Percentiles rank a stretch among this genome's conserved stretches.
Evolutionary conservation across 192 early-diverging fungal species (phyloP).

Genomic region (Backusella parvicylindrica): DNA sequence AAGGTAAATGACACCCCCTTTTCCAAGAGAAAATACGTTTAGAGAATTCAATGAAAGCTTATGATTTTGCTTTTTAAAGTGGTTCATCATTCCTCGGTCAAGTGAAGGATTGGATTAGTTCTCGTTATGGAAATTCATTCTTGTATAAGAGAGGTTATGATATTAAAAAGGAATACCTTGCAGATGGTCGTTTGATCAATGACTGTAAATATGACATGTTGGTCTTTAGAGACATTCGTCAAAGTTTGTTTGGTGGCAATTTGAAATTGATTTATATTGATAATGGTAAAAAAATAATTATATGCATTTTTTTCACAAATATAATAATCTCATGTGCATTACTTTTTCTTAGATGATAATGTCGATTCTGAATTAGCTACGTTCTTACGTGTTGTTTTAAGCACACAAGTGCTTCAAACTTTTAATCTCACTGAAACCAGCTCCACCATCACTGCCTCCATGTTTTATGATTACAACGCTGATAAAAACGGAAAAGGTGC

Average conservation of each 20-base stretch:
- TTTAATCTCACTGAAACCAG: slow-evolving; percentile 38
- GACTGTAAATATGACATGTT: slow-evolving; percentile 42
- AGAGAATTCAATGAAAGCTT: neutral
- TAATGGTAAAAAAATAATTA: slow-evolving; percentile 21
- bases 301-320: too few species aligned
- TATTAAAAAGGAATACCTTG: slow-evolving; percentile 27
- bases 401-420: slow-evolving; percentile 59
- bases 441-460: slow-evolving; percentile 33
- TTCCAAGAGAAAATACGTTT: neutral
- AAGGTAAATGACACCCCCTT: slow-evolving; percentile 21
- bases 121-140: slow-evolving; percentile 31
- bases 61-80: slow-evolving; percentile 2
- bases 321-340: too few species aligned
- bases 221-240: slow-evolving; percentile 41
- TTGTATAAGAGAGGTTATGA: slow-evolving; percentile 37
- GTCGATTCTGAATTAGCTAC: slow-evolving; percentile 7
- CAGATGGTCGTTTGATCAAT: slow-evolving; percentile 33
- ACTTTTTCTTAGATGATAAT: slow-evolving; percentile 12
- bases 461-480: slow-evolving; percentile 44
- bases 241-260: slow-evolving; percentile 39
- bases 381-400: slow-evolving; percentile 60
- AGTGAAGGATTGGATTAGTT: slow-evolving; percentile 27
- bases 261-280: slow-evolving; percentile 26
- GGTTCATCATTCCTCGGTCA: slow-evolving; percentile 21
- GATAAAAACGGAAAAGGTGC: slow-evolving; percentile 52